Base-by-base conservation (phyloP, 768 basidiomycete genomes). In the Scleroderma citrinum region DNA sequence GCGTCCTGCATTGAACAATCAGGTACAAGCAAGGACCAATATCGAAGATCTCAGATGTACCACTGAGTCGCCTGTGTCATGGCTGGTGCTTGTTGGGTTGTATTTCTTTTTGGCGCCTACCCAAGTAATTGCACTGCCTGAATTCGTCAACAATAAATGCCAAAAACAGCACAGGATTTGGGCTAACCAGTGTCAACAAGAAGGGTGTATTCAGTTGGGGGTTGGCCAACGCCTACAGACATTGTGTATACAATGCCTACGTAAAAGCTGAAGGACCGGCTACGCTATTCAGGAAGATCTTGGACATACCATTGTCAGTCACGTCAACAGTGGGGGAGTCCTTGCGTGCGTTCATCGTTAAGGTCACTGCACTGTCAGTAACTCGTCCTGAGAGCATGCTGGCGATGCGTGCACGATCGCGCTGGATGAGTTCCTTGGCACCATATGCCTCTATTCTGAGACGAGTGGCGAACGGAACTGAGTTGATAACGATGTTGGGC, bases 221-320 rank as follows among this genome's bases (percentile, higher is more conserved):
- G 76, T 47, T 56, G 66, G 8, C 78, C 78, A 19, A 82, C 69
- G 44, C 71, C 72, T 31, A 80, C 72, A 19, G 69, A 57, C 52
- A 72, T 66, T 13, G 73, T 75, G 62, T 81, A 81, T 20, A 74
- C 76, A n/a, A 81, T 75, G 48, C 64, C 68, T 50, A 44, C 78
- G 53, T 80, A 74, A 50, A 81, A 71, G 26, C 72, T 72, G n/a
- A 48, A 24, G 32, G 32, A 39, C 24, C n/a, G n/a, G 49, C 29
- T 10, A 53, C 26, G 26, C 26, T 5, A 8, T 29, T n/a, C n/a
- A n/a, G n/a, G 26, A 29, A 29, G 26, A 29, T 29, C 26, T 29
- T 29, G 8, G 26, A 29, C 26, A 29, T 29, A 29, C 26, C 26
- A 8, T 29, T 29, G 26, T 8, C 8, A 4, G 26, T 29, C 26